Conservation (phyloP, 805 yeast species). For the Starmerella bombi region DNA sequence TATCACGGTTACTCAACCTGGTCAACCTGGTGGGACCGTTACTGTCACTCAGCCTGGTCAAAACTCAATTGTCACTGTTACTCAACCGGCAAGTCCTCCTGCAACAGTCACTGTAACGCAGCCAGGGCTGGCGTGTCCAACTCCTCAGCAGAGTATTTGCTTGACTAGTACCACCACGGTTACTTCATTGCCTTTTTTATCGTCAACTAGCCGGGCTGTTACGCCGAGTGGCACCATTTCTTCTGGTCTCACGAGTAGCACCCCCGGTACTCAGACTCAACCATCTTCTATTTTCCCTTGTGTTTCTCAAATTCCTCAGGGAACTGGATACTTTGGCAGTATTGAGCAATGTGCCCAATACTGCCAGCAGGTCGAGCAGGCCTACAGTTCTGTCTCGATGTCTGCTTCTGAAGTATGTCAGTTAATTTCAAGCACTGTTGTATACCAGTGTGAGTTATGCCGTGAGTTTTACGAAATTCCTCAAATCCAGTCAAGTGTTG, state of each 20-base stretch:
- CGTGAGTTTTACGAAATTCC: slow-evolving; percentile 13
- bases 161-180: slow-evolving; percentile 4
- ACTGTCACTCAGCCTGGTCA: slow-evolving; percentile 10
- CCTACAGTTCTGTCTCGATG: slow-evolving; percentile 1
- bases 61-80: slow-evolving; percentile 14
- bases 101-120: slow-evolving; percentile 8
- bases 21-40: slow-evolving; percentile 8
- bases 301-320: slow-evolving; percentile 10
- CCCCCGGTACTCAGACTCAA: slow-evolving; percentile 22
- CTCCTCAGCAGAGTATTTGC: slow-evolving; percentile 7
- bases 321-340: slow-evolving; percentile 9
- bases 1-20: not conserved
- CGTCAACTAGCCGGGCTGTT: slow-evolving; percentile 28
- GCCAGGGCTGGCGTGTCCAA: slow-evolving; percentile 7
- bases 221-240: slow-evolving; percentile 27
- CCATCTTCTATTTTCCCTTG: slow-evolving; percentile 13
- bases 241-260: slow-evolving; percentile 28
- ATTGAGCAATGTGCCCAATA: slow-evolving; percentile 8
- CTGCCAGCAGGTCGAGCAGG: slow-evolving; percentile 11
- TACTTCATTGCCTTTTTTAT: slow-evolving; percentile 25
- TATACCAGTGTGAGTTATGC: slow-evolving; percentile 14
- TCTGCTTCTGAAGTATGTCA: slow-evolving; percentile 3
- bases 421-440: slow-evolving; percentile 6
- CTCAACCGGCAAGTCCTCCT: slow-evolving; percentile 11
- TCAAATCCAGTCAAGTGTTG: slow-evolving; percentile 1